Conservation (phyloP, 2,329 filamentous ascomycete genomes). For the Teratosphaeria zuluensis region DNA sequence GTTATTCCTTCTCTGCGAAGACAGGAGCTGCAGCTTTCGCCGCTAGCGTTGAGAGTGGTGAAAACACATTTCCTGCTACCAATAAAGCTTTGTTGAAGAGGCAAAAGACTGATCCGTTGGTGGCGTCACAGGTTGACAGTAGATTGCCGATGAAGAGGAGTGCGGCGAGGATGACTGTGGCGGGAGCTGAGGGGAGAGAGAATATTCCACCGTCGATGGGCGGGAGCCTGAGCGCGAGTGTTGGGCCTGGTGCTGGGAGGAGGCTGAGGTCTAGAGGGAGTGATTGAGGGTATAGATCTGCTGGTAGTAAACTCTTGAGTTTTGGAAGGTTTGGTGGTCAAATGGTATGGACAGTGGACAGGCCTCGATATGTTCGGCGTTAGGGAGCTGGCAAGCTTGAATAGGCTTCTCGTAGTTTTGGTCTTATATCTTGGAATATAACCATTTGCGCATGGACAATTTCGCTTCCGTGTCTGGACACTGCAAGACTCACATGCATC, state of each 20-base stretch:
- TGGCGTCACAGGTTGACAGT: slow-evolving; percentile 19
- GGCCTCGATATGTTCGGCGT: neutral
- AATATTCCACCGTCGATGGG: slow-evolving; percentile 7
- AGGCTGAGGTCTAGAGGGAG: slow-evolving; percentile 35
- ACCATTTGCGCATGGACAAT: neutral
- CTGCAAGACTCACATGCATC: neutral
- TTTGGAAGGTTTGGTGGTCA: too few species aligned
- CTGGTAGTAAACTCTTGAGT: too few species aligned
- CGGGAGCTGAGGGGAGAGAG: slow-evolving; percentile 18
- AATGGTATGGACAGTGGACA: neutral
- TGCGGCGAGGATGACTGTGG: slow-evolving; percentile 34
- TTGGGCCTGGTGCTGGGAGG: slow-evolving; percentile 25
- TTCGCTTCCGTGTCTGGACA: neutral
- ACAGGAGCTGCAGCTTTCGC: slow-evolving; percentile 11
- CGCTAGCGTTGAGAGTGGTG: slow-evolving; percentile 18
- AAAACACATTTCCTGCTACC: slow-evolving; percentile 18
- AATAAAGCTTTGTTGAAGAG: slow-evolving; percentile 34
- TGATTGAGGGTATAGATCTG: slow-evolving; percentile 33
- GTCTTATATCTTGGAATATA: neutral
- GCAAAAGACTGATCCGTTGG: slow-evolving; percentile 27
- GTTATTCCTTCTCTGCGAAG: neutral
- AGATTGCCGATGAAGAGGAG: slow-evolving; percentile 34
- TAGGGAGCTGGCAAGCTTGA: neutral
- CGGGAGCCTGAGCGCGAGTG: slow-evolving; percentile 32
- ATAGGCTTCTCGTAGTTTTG: neutral